Evolutionary conservation across 2,329 filamentous ascomycete genomes (phyloP), one percentile per base, ranked within the genome.

Genomic region (Coniella vitis): DNA sequence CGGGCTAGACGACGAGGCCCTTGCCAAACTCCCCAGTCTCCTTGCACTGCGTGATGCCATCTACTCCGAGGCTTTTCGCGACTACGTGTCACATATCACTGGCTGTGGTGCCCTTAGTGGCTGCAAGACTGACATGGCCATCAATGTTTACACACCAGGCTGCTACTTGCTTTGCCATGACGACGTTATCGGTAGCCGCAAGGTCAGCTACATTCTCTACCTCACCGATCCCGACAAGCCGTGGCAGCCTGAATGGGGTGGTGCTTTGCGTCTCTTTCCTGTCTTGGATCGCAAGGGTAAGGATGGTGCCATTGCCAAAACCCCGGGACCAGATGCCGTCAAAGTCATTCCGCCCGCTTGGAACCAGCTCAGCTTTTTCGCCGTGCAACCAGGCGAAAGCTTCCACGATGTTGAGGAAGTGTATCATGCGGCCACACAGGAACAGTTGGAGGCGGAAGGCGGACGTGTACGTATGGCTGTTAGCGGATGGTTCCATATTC

Each of bases 351-450:
- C 93, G 1, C 93, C 93, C 0, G 89, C 90, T 0, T 98, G 91
- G 82, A 96, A 97, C 67, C 93, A 98, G 71, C 76, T 98, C 52
- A 93, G 87, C 59, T 98, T 98, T 78, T 98, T 98, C 66, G 90
- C 90, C 16, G 94, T 98, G 7, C 90, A 96, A 70, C 93, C 93
- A 0, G 93, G 93, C n/a, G 84, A 95, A 75, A 97, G 91, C 65
- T 98, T 97, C 68, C 93, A 98, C 68, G 93, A 98, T 65, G 93
- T 98, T 48, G 91, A 97, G 69, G 93, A 98, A 69, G 93, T 98
- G 4, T 97, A 96, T 69, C 82, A 87, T 63, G 76, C 81, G 60
- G 73, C 70, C 55, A 74, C 63, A 52, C 73, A 71, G 63, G 76
- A 71, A 59, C 78, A 80, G 67, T 77, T 82, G 47, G 76, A 75